Conservation (phyloP, 2,329 filamentous ascomycete genomes). For the Monosporascus sp. region DNA sequence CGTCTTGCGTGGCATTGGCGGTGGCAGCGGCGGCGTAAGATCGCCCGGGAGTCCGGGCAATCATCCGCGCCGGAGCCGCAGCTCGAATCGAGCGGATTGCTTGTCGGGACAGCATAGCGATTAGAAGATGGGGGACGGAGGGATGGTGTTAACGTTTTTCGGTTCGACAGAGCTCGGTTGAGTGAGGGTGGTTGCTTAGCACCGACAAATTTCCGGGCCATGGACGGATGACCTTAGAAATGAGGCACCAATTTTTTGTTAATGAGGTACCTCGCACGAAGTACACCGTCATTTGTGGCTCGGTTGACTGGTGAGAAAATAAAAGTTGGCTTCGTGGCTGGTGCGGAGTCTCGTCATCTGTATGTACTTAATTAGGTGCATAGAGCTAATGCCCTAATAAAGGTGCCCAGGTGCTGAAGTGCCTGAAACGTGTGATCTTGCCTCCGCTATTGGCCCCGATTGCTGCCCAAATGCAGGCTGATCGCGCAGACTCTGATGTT, state of each 20-base stretch:
- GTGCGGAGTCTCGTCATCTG: too few species aligned
- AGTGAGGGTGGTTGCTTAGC: background rate
- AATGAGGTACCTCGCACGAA: background rate
- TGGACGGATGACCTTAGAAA: background rate
- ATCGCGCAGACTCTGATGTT: too few species aligned
- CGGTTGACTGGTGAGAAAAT: too few species aligned
- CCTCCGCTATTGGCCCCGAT: too few species aligned
- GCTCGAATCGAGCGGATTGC: conserved; percentile 50
- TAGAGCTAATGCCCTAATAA: background rate
- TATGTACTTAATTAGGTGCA: background rate
- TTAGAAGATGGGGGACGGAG: conserved; percentile 15
- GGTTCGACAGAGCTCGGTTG: background rate
- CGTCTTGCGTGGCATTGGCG: conserved; percentile 47
- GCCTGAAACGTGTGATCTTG: too few species aligned
- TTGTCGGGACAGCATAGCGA: conserved; percentile 57
- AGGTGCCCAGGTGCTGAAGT: too few species aligned
- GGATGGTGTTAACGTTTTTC: conserved; percentile 3
- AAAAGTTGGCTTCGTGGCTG: too few species aligned
- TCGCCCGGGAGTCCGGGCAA: conserved; percentile 60
- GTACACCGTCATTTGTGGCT: background rate
- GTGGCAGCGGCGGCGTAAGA: conserved; percentile 67
- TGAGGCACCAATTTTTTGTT: background rate
- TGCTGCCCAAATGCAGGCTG: too few species aligned
- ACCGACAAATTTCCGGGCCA: background rate
- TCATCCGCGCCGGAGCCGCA: conserved; percentile 52